Base-by-base conservation (phyloP, 2,329 filamentous ascomycete genomes). In the Gremmenia infestans region DNA sequence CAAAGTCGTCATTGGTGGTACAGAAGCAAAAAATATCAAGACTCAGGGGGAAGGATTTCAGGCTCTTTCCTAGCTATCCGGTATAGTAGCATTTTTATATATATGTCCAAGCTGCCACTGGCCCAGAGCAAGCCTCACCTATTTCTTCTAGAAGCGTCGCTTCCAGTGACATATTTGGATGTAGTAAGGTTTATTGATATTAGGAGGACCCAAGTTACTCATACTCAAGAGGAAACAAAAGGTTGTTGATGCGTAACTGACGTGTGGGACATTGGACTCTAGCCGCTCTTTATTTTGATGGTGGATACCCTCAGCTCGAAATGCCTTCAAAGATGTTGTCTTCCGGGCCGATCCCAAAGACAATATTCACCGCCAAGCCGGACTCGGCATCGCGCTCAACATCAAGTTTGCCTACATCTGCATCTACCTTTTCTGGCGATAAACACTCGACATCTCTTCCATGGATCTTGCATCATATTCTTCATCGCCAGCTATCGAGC, bases 401-500 rank as follows among this genome's bases (percentile, higher is more conserved):
- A 11, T 32, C n/a, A 6, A 3, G 45, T 9, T 47, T 17, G 22
- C 8, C 42, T 22, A 45, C 42, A 22, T 23, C 22, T 51, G 23
- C 46, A 48, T 48, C 49, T 50, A 37, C 54, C 56, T 54, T 36
- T 35, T 57, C 51, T 9, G 55, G 23, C 19, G 52, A 58, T 9
- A 32, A 56, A 51, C 48, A 50, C 15, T 12, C 43, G 23, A 28
- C 57, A 19, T 22, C 22, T 12, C 42, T 60, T 12, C 63, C 63
- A 37, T 67, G 62, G 65, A 66, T 66, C 32, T 48, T 68, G 8
- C 52, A 63, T 45, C 59, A 63, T 49, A 54, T 66, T n/a, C 49
- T 65, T 40, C 51, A 61, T 50, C 53, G 53, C 4, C 37, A 59
- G 23, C 23, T 60, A 14, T 53, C 57, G 2, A 50, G 49, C 28